Base-by-base conservation (phyloP, 1,284 basidiomycete species). In the Inonotus obliquus region DNA sequence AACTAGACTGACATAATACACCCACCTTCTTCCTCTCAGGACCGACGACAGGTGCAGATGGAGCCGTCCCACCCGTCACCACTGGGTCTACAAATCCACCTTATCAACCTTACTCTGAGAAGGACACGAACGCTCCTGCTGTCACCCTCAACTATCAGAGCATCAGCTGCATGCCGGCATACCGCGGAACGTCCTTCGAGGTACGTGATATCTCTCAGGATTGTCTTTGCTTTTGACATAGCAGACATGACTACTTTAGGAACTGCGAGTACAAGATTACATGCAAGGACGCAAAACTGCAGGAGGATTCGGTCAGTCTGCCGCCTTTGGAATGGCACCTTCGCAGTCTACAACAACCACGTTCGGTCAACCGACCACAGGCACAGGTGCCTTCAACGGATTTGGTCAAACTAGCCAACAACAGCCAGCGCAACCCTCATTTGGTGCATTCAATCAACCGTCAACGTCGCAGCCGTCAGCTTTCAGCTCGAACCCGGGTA, bases 381-480 rank as follows among this genome's bases (percentile, higher is more conserved):
- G 66, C n/a, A 70, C 73, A 29, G 67, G 71, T 57, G 69, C 72
- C 0, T 74, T 74, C 54, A 73, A 75, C 65, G 67, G 76, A 17
- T 85, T 85, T 63, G 83, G 83, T 27, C 76, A 76, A 64, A 67
- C 69, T 27, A 74, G 75, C 57, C 78, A 77, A 51, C 56, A 54
- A 48, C 59, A 23, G 7, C 2, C 59, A 7, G 52, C 61, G 11
- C 57, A 60, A 29, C 21, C 64, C 32, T 48, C 58, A 14, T 65
- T 65, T 38, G 71, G 73, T 58, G 61, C 70, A 0, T 76, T 77
- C 62, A 75, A 74, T 19, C 68, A 67, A 49, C 63, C 65, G 6
- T 56, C 65, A 3, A 37, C 37, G 5, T 13, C 62, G 32, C 66
- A 57, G 39, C 67, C 68, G 21, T 25, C 63, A 29, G 59, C 59